A percentile compares a stretch with the other conserved stretches of the same genome.
These are phyloP conservation scores for Botryobasidium botryosum DNA, from an alignment of 768 basidiomycete genomes.

Conservation along the genomic window DNA sequence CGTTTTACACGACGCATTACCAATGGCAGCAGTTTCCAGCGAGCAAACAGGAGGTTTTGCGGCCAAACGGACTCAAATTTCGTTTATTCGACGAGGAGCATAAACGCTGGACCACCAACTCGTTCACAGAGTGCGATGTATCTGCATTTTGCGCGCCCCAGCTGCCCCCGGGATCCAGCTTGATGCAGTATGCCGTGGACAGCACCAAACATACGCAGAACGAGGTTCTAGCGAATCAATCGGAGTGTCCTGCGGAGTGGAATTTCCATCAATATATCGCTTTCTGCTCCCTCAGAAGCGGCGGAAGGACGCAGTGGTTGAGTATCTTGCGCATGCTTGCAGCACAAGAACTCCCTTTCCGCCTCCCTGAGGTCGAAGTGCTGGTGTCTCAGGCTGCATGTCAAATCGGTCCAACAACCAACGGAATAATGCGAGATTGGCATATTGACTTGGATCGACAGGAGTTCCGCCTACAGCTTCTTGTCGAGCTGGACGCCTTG, in stretches of 20 bases:
- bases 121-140: slow-evolving; percentile 14
- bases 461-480: slow-evolving; percentile 23
- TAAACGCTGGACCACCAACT: slow-evolving; percentile 8
- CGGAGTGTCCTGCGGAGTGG: slow-evolving; percentile 25
- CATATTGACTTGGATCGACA: slow-evolving; percentile 23
- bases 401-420: slow-evolving; percentile 24
- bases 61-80: slow-evolving; percentile 20
- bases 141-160: slow-evolving; percentile 17
- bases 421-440: slow-evolving; percentile 19
- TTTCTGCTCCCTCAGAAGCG: slow-evolving; percentile 31
- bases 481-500: slow-evolving; percentile 23
- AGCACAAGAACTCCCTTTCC: slow-evolving; percentile 24
- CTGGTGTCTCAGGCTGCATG: slow-evolving; percentile 29
- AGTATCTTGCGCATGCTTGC: slow-evolving; percentile 34
- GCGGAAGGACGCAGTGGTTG: slow-evolving; percentile 31
- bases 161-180: slow-evolving; percentile 22
- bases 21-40: background rate
- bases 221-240: slow-evolving; percentile 26
- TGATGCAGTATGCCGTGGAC: slow-evolving; percentile 23
- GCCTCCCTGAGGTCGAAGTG: slow-evolving; percentile 24
- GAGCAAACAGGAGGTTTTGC: background rate
- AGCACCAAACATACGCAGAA: slow-evolving; percentile 25
- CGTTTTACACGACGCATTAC: slow-evolving; percentile 2
- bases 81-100: slow-evolving; percentile 18
- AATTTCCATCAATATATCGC: slow-evolving; percentile 30